Evolutionary conservation across 805 yeast genomes (phyloP).

Genomic region (Kodamaea sagamina): DNA sequence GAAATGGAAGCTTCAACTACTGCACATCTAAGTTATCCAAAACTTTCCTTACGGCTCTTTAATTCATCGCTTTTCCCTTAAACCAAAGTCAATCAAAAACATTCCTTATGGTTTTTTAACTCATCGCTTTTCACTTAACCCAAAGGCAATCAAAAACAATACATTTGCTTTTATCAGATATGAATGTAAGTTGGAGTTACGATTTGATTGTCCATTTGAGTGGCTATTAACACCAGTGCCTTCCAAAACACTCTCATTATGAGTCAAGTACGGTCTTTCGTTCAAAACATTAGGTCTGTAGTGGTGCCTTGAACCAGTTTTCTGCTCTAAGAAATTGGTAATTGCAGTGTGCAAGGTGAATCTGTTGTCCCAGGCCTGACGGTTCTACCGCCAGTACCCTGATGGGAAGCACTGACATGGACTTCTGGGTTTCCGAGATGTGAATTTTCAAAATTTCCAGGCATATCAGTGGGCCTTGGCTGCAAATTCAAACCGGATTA

Average conservation of each 20-base stretch:
- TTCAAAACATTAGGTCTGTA: conserved; percentile 28
- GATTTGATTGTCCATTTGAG: conserved; percentile 8
- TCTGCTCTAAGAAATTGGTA: conserved; percentile 25
- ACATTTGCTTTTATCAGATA: background rate
- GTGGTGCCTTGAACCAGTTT: conserved; percentile 28
- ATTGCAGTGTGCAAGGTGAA: conserved; percentile 25
- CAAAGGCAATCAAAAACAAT: background rate
- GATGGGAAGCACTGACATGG: conserved; percentile 28
- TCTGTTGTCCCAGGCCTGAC: conserved; percentile 32
- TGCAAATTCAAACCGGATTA: conserved; percentile 20
- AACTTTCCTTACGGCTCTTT: too few relatives aligned
- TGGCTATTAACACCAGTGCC: conserved; percentile 7
- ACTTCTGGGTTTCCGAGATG: conserved; percentile 25
- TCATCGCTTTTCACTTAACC: background rate
- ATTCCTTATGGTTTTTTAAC: too few relatives aligned
- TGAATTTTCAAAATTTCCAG: conserved; percentile 30
- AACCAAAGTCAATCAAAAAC: too few relatives aligned
- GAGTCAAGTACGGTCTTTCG: conserved; percentile 24
- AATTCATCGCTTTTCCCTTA: too few relatives aligned
- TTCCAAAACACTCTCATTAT: background rate
- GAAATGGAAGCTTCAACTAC: too few relatives aligned
- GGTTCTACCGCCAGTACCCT: conserved; percentile 24
- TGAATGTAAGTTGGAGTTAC: too few relatives aligned
- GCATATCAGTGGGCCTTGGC: conserved; percentile 13
- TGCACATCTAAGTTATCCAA: too few relatives aligned